A percentile compares a stretch with the other conserved stretches of the same genome.
phyloP scores from a whole-genome alignment of 306 rosid genomes.

The Cucurbita argyrosperma region DNA sequence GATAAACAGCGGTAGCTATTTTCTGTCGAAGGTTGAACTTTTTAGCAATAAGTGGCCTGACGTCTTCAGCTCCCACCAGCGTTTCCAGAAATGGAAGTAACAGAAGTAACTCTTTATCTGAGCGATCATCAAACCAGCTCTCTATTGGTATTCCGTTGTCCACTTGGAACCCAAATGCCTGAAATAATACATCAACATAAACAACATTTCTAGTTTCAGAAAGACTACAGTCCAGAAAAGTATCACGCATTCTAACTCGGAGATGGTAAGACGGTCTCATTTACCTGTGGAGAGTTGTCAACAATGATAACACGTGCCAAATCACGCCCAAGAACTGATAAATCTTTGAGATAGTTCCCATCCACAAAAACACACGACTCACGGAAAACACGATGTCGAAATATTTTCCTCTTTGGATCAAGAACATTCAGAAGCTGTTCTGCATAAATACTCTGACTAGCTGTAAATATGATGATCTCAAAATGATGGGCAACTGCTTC shows the following conservation, averaged over 20 bases:
- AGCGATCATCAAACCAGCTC: slow-evolving; percentile 95
- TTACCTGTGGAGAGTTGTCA: slow-evolving; percentile 97
- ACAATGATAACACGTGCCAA: slow-evolving; percentile 66
- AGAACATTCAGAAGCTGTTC: slow-evolving; percentile 93
- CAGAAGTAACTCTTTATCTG: slow-evolving; percentile 56
- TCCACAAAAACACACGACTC: slow-evolving; percentile 96
- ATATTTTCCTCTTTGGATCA: slow-evolving; percentile 90
- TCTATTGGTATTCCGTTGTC: slow-evolving; percentile 98
- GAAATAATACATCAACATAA: slow-evolving; percentile 2
- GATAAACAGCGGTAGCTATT: slow-evolving; percentile 71
- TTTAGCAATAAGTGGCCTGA: slow-evolving; percentile 70
- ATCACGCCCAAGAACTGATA: slow-evolving; percentile 96
- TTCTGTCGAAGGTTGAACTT: slow-evolving; percentile 73
- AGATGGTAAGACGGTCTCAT: background rate
- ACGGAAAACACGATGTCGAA: slow-evolving; percentile 87
- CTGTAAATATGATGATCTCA: slow-evolving; percentile 92
- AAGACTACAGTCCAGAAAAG: background rate
- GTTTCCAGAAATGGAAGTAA: slow-evolving; percentile 91
- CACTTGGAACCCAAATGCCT: slow-evolving; percentile 99
- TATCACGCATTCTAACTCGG: background rate
- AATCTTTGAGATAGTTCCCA: slow-evolving; percentile 91
- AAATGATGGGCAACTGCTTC: slow-evolving; percentile 63
- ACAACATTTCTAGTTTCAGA: background rate
- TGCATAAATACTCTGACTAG: slow-evolving; percentile 97
- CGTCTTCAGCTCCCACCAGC: slow-evolving; percentile 83